Evolutionary conservation across 805 yeast species (phyloP).

Genomic region (Peterozyma toletana): DNA sequence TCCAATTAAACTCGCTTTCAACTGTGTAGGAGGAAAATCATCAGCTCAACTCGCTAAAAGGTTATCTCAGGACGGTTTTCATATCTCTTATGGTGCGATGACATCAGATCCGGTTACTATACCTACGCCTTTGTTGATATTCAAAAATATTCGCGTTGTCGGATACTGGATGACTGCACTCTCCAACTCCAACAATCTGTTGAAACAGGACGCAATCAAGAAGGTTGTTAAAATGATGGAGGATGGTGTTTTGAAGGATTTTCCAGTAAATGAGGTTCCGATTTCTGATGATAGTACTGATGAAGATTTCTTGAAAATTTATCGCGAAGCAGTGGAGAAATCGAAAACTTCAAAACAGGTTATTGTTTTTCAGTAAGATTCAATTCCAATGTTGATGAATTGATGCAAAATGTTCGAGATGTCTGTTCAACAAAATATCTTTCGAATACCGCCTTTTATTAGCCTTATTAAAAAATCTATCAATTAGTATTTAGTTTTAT

Average conservation of each 20-base stretch:
- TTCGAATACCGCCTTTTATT: too few species aligned
- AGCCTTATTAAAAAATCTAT: too few species aligned
- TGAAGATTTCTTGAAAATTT: constrained; percentile 33
- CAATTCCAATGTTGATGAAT: not conserved
- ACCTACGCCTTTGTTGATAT: constrained; percentile 83
- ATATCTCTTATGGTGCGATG: constrained; percentile 97
- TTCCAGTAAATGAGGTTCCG: constrained; percentile 33
- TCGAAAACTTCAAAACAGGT: constrained; percentile 38
- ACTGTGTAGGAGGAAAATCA: constrained; percentile 89
- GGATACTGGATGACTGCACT: constrained; percentile 91
- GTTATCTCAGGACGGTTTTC: constrained; percentile 60
- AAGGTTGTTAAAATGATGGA: constrained; percentile 52
- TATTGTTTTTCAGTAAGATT: constrained; percentile 19
- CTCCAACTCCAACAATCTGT: constrained; percentile 50
- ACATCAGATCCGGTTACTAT: constrained; percentile 88
- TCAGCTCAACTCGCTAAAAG: constrained; percentile 78
- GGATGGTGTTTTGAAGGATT: constrained; percentile 41
- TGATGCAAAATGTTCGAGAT: too few species aligned
- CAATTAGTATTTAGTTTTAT: too few species aligned
- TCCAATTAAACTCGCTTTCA: constrained; percentile 68
- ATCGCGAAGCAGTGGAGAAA: constrained; percentile 33
- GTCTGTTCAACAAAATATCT: too few species aligned
- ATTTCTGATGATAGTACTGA: constrained; percentile 27
- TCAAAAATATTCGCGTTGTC: constrained; percentile 74
- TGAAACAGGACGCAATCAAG: constrained; percentile 45